These are phyloP conservation scores for Viola pubescens DNA, from an alignment of 441 rosid species.

Conservation along the genomic window DNA sequence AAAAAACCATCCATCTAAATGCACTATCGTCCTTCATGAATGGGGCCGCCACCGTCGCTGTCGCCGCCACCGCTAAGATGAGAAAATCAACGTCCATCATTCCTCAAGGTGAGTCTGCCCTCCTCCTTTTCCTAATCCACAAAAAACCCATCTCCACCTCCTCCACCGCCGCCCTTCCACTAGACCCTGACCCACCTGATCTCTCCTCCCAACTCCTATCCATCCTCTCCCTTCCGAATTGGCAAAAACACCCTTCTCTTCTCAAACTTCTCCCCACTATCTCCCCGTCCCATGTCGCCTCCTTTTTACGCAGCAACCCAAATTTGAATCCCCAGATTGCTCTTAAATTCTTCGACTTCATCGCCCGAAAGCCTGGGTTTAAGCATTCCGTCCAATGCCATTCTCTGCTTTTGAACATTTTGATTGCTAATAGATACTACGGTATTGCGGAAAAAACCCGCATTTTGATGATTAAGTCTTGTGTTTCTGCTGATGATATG, in stretches of 20 bases:
- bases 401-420: slow-evolving; percentile 42
- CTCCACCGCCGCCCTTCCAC: slow-evolving; percentile 22
- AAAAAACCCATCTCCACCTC: slow-evolving; percentile 21
- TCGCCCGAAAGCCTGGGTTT: slow-evolving; percentile 39
- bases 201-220: slow-evolving; percentile 37
- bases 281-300: slow-evolving; percentile 44
- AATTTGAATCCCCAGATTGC: slow-evolving; percentile 53
- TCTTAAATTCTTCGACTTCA: slow-evolving; percentile 48
- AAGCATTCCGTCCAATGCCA: slow-evolving; percentile 47
- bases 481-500: slow-evolving; percentile 35
- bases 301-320: slow-evolving; percentile 27
- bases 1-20: not conserved
- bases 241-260: slow-evolving; percentile 47
- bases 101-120: slow-evolving; percentile 12
- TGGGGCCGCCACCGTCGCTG: slow-evolving; percentile 1
- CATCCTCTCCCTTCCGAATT: slow-evolving; percentile 43
- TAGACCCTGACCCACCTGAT: slow-evolving; percentile 27
- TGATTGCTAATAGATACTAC: slow-evolving; percentile 28
- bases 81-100: slow-evolving; percentile 15
- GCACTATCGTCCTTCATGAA: not conserved
- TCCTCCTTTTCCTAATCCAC: not conserved
- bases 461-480: slow-evolving; percentile 43
- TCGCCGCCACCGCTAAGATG: slow-evolving; percentile 1
- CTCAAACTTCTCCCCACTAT: slow-evolving; percentile 32
- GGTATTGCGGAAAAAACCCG: slow-evolving; percentile 45